Evolutionary conservation across 164 flowering plant species (phyloP).

Genomic region (Umbilicus rupestris): DNA sequence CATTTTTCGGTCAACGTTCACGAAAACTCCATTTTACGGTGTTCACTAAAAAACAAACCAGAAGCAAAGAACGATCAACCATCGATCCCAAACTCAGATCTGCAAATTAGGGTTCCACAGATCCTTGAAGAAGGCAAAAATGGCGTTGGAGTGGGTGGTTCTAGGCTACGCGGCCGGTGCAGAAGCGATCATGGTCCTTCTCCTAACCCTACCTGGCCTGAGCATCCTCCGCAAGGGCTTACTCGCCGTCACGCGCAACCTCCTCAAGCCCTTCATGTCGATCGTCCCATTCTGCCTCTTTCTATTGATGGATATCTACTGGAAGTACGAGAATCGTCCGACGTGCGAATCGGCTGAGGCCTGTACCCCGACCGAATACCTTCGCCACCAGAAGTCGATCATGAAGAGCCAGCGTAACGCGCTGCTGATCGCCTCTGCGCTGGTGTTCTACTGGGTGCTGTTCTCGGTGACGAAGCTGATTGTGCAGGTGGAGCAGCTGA

Average conservation of each 20-base stretch:
- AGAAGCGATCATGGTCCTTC: slow-evolving; percentile 53
- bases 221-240: slow-evolving; percentile 45
- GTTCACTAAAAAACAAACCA: no score
- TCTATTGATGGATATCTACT: slow-evolving; percentile 57
- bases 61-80: no score
- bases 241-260: slow-evolving; percentile 43
- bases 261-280: slow-evolving; percentile 54
- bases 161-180: slow-evolving; percentile 61
- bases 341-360: slow-evolving; percentile 30
- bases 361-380: slow-evolving; percentile 48
- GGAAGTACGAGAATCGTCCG: slow-evolving; percentile 66
- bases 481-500: slow-evolving; percentile 56
- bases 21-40: no score
- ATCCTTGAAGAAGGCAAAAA: no score
- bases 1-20: no score
- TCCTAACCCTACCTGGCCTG: slow-evolving; percentile 54
- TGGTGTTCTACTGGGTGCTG: slow-evolving; percentile 82
- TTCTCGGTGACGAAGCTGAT: slow-evolving; percentile 62
- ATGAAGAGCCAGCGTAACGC: slow-evolving; percentile 95
- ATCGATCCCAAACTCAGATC: no score
- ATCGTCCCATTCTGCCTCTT: slow-evolving; percentile 54
- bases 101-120: no score
- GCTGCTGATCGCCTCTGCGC: slow-evolving; percentile 71
- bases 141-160: slow-evolving; percentile 64
- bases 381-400: slow-evolving; percentile 85